Evolutionary conservation across 352 stramenopile species (phyloP), one percentile per base, ranked within the genome.

Genomic region (Pythium scleroteichum): DNA sequence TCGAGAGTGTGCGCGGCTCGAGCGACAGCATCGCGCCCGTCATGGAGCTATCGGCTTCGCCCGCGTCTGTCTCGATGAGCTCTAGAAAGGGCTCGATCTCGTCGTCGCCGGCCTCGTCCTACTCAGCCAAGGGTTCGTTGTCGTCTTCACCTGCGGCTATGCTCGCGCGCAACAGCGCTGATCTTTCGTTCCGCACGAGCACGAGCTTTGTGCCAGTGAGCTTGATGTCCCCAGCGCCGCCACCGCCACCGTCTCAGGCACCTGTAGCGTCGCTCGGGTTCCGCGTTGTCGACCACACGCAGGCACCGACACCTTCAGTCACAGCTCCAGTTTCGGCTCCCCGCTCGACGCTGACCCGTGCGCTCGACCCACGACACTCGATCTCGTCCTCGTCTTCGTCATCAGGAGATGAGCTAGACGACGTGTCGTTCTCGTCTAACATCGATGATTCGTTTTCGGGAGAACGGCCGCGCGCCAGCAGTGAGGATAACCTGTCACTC

Each of bases 1-100:
- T 68, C 14, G 60, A 68, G 2, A 68, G 60, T 45, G 44, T 68
- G 44, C 50, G 59, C 5, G 59, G 59, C 50, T 66, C 59, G n/a
- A 60, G 33, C 19, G 60, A 68, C 44, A 68, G 60, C 32, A 53
- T 68, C 33, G 50, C 60, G 17, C 35, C 51, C 20, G 8, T 62
- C 23, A 65, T 65, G 58, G 60, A 68, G 6, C 46, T 68, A 14
- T 23, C 50, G 20, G 38, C 42, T 14, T 68, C 60, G 32, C 58
- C 58, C 1, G 35, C 23, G 7, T 29, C 17, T n/a, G 40, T 47
- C 27, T 45, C 24, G 8, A n/a, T 13, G 13, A 14, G 38, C n/a
- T 49, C 38, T 20, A 32, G 4, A 2, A 24, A 41, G n/a, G 35
- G n/a, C 19, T 53, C 53, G 17, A 17, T 54, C n/a, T 62, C 54